Conservation (phyloP, 2,329 filamentous ascomycete genomes). For the Talaromyces sp. region DNA sequence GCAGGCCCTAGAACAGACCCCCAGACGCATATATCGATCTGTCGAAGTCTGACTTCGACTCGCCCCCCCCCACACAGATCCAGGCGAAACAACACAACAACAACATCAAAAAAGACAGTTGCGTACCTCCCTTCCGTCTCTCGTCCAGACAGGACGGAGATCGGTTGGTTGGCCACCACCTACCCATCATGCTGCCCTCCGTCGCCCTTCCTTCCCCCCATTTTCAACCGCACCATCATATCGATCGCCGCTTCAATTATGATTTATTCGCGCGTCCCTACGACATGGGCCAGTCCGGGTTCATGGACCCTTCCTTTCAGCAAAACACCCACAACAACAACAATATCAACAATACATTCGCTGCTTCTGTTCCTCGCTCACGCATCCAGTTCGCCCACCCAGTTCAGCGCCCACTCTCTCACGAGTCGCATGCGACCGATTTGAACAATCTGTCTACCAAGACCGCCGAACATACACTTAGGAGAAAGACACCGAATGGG, state of each 20-base stretch:
- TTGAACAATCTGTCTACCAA: constrained; percentile 16
- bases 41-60: background rate
- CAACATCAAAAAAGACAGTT: background rate
- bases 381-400: constrained; percentile 36
- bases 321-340: constrained; percentile 20
- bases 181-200: constrained; percentile 45
- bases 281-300: constrained; percentile 15
- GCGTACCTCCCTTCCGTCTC: background rate
- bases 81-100: background rate
- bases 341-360: constrained; percentile 9
- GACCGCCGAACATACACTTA: constrained; percentile 65
- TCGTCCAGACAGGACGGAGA: constrained; percentile 13
- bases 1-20: constrained; percentile 9
- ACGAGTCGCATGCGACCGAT: constrained; percentile 21
- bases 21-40: background rate
- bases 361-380: constrained; percentile 24
- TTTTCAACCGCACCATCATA: constrained; percentile 38
- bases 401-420: constrained; percentile 30
- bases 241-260: constrained; percentile 23
- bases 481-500: constrained; percentile 91
- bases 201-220: constrained; percentile 38
- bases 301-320: constrained; percentile 15
- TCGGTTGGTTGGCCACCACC: constrained; percentile 7
- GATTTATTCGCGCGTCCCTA: constrained; percentile 27
- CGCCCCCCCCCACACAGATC: too few species aligned